Evolutionary conservation across 1,284 basidiomycete species (phyloP).

Genomic region (Cutaneotrichosporon sp.): DNA sequence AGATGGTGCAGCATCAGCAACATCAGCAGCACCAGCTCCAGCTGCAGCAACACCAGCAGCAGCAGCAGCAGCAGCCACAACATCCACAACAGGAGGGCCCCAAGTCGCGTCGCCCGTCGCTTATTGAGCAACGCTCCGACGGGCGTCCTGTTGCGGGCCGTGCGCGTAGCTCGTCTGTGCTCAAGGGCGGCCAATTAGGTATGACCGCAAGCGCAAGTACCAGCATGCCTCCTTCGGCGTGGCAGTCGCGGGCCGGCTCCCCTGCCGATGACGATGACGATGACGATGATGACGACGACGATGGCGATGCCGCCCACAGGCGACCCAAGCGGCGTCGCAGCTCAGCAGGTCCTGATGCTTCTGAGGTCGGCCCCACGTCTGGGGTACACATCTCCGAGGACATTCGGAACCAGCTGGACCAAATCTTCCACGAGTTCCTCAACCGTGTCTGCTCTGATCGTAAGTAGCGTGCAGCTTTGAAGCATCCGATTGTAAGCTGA

Average conservation of each 20-base stretch:
- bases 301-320: conserved; percentile 38
- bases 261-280: conserved; percentile 35
- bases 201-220: conserved; percentile 16
- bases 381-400: conserved; percentile 53
- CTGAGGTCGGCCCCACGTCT: conserved; percentile 11
- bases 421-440: conserved; percentile 85
- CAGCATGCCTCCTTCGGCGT: conserved; percentile 40
- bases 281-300: conserved; percentile 38
- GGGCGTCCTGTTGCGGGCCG: conserved; percentile 39
- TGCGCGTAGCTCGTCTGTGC: conserved; percentile 35
- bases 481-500: no score
- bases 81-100: conserved; percentile 7
- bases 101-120: conserved; percentile 14
- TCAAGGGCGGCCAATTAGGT: conserved; percentile 20
- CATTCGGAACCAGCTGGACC: conserved; percentile 74
- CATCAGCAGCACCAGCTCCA: conserved; percentile 5
- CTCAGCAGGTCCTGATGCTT: conserved; percentile 26
- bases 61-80: conserved; percentile 6
- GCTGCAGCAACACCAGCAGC: conserved; percentile 33
- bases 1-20: conserved; percentile 14
- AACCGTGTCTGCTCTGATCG: conserved; percentile 85
- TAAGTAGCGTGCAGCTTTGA: no score
- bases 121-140: conserved; percentile 31
- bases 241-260: conserved; percentile 37
- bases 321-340: conserved; percentile 37